Conservation (phyloP, 257 asterid species). For the Ligustrum vulgare region DNA sequence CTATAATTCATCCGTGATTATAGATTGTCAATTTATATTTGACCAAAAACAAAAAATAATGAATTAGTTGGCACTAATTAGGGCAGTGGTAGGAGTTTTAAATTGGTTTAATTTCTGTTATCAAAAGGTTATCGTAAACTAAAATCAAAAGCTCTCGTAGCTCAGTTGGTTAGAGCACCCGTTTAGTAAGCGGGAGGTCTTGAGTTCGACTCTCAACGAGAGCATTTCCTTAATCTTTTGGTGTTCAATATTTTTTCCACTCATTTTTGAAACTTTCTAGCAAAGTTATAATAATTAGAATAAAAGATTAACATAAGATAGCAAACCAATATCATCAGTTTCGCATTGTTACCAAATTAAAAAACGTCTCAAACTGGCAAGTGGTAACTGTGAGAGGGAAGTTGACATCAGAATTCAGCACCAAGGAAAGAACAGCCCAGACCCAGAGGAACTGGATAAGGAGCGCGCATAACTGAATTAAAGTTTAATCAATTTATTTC, state of each 20-base stretch:
- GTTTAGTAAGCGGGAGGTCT: constrained; percentile 55
- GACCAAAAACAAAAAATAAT: background rate
- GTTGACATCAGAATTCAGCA: too few species aligned
- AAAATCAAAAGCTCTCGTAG: constrained; percentile 29
- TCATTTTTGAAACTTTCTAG: background rate
- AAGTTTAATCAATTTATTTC: background rate
- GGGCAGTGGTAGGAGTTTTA: too few species aligned
- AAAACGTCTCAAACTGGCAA: too few species aligned
- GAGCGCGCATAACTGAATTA: background rate
- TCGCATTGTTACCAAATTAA: too few species aligned
- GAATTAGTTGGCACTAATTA: background rate
- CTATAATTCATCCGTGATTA: too few species aligned
- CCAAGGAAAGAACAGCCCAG: background rate
- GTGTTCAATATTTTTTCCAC: too few species aligned
- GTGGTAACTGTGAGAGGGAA: too few species aligned
- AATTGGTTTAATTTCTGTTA: too few species aligned
- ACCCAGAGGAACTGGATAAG: background rate
- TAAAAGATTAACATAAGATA: background rate
- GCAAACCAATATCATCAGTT: background rate
- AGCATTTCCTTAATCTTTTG: background rate
- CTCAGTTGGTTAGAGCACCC: constrained; percentile 58
- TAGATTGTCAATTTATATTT: background rate
- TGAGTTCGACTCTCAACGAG: constrained; percentile 50
- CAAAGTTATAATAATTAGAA: background rate
- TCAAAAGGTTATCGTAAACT: too few species aligned